Evolutionary conservation across 306 rosid genomes (phyloP).

Genomic region (Inga leiocalycina): DNA sequence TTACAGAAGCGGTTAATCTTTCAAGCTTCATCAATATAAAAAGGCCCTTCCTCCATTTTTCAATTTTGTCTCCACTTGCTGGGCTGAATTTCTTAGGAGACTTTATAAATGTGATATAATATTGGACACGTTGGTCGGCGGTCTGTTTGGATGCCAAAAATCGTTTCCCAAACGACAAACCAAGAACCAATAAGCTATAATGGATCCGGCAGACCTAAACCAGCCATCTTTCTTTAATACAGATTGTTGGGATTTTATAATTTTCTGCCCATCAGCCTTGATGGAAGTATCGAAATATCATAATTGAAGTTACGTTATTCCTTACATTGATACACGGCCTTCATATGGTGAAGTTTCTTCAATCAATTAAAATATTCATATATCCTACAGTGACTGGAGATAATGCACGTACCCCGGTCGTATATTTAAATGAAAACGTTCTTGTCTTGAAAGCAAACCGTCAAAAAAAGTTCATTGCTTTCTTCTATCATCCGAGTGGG

Average conservation of each 20-base stretch:
- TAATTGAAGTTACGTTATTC: constrained; percentile 30
- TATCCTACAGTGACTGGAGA: neutral
- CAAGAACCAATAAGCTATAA: neutral
- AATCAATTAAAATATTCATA: constrained; percentile 8
- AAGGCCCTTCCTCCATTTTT: constrained; percentile 11
- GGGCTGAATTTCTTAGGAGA: constrained; percentile 40
- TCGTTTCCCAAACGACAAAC: constrained; percentile 26
- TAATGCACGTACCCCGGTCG: neutral
- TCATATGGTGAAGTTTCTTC: neutral
- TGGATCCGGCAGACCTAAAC: neutral
- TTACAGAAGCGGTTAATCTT: neutral
- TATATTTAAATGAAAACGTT: neutral
- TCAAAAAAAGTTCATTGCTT: neutral
- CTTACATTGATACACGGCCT: neutral
- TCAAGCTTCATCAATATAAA: neutral
- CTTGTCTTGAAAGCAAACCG: constrained; percentile 21
- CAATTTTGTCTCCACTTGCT: neutral
- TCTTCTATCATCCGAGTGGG: constrained; percentile 34
- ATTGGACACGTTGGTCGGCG: neutral
- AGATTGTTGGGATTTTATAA: constrained; percentile 4
- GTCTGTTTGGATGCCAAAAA: constrained; percentile 13
- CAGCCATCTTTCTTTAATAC: neutral
- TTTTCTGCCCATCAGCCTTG: constrained; percentile 35
- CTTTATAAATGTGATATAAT: neutral
- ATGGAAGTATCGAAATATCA: constrained; percentile 46